phyloP scores from a whole-genome alignment of 2,329 filamentous ascomycete genomes.

The Cercospora berteroae region DNA sequence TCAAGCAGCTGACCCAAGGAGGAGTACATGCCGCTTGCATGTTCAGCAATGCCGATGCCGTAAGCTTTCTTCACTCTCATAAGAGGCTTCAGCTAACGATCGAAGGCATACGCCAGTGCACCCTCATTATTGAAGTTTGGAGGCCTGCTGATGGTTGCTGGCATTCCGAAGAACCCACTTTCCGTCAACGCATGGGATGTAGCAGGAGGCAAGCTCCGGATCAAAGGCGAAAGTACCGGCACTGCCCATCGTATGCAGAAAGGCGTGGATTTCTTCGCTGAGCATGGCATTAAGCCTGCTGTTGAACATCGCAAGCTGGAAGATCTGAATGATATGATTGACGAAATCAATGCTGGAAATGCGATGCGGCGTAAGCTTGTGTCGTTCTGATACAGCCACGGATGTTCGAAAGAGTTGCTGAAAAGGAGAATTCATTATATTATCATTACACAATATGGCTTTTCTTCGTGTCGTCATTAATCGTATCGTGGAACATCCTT shows the following conservation, averaged over 20 bases:
- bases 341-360: background rate
- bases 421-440: background rate
- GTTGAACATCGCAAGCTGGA: background rate
- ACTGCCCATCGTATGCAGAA: background rate
- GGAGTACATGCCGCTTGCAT: background rate
- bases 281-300: background rate
- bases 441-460: background rate
- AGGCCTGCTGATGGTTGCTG: background rate
- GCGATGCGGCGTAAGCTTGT: background rate
- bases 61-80: background rate
- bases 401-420: slow-evolving; percentile 11
- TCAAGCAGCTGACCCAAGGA: background rate
- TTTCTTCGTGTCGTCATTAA: background rate
- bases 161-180: background rate
- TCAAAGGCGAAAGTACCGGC: background rate
- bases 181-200: background rate
- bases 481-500: background rate
- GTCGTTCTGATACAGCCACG: background rate
- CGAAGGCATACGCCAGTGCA: background rate
- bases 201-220: background rate
- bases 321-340: background rate
- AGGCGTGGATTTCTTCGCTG: background rate
- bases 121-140: background rate
- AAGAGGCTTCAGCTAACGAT: background rate
- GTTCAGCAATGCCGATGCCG: background rate